These are phyloP conservation scores for Parmelia sp. DNA, from an alignment of 495 filamentous ascomycete genomes.

Conservation along the genomic window DNA sequence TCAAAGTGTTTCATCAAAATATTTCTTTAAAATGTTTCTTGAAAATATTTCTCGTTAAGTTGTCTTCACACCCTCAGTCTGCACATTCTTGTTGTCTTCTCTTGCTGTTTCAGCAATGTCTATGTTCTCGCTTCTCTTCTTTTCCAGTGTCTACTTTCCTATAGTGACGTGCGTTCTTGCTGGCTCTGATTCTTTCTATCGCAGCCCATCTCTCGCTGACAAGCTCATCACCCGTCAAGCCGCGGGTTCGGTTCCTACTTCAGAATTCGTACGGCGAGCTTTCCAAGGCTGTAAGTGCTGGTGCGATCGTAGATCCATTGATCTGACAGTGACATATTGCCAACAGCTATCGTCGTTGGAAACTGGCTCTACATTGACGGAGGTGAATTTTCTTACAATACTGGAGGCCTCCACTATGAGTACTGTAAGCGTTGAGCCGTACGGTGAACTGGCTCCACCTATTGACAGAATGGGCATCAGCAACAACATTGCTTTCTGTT, in stretches of 20 bases:
- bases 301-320: not conserved
- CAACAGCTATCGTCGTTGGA: conserved; percentile 14
- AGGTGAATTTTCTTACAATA: conserved; percentile 12
- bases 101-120: not conserved
- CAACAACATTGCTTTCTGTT: too few species aligned
- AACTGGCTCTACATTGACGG: conserved; percentile 19
- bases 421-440: conserved; percentile 3
- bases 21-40: too few species aligned
- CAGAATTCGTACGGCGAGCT: conserved; percentile 9
- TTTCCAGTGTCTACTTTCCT: not conserved
- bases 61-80: not conserved
- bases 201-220: not conserved
- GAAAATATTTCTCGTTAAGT: not conserved
- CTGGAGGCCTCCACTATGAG: not conserved
- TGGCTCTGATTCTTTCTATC: not conserved
- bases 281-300: conserved; percentile 4
- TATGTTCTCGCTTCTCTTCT: not conserved
- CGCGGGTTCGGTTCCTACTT: not conserved
- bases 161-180: not conserved
- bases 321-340: not conserved
- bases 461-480: not conserved
- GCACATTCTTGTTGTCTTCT: not conserved
- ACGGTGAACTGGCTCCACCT: not conserved
- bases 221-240: conserved; percentile 2
- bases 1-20: too few species aligned